Evolutionary conservation across 129 eudicot species (phyloP), one percentile per base, ranked within the genome.

Genomic region (Chrysanthemum seticuspe): DNA sequence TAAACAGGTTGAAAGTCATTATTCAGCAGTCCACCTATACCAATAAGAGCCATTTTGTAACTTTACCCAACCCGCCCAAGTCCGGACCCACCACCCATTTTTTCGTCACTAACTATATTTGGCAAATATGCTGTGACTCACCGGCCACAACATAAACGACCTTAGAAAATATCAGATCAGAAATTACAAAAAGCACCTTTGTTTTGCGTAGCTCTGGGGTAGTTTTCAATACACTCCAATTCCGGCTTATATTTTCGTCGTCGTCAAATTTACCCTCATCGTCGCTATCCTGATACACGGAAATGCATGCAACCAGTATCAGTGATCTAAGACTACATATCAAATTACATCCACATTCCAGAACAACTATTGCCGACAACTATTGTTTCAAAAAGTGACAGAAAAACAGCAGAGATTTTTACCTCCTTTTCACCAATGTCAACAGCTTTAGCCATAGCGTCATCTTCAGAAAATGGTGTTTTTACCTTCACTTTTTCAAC

Each of bases 371-470:
- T 13, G 7, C 8, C n/a, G n/a, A n/a, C n/a, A n/a, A 52, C 21
- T 16, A 13, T n/a, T n/a, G 72, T 50, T 25, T 10, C 67, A 7
- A 52, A 65, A 6, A 58, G 54, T 56, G 59, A 52, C 11, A 0
- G 12, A 76, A 6, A 23, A 23, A 62, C 45, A 80, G 57, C 58
- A 57, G 48, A 62, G 13, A 40, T 6, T 56, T 86, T 84, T 79
- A 90, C 99, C 77, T 95, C 99, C 79, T 86, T 88, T 90, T 90
- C 97, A 25, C 99, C 99, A 40, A 95, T 95, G 83, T 95, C 99
- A 69, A 95, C 94, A 44, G 99, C 99, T 64, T 77, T 85, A 70
- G 99, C 96, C 99, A 94, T 94, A 66, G 99, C 97, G 29, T 95
- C 99, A 79, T 95, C 99, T 4, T 78, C 82, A 56, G 78, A 72